Evolutionary conservation across 805 yeast genomes (phyloP), one percentile per base, ranked within the genome.

Genomic region (Myxozyma sirexii): DNA sequence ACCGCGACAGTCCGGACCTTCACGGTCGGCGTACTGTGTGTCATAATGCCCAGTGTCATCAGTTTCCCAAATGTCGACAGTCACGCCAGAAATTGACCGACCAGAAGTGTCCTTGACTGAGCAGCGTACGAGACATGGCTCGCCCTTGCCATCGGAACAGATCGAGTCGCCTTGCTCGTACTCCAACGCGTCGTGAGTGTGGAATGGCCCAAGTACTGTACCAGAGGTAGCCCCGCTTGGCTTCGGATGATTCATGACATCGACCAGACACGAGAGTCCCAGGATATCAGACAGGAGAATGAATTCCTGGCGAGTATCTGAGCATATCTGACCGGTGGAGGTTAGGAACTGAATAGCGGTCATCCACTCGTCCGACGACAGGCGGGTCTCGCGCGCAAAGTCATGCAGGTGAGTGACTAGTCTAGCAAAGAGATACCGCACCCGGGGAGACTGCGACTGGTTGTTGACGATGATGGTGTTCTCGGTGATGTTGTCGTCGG

Each of bases 1-100:
- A 13, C 77, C 77, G 55, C 77, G 67, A 50, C 72, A 65, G 29
- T 74, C 76, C 13, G 75, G 75, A 45, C 71, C 75, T 24, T 70
- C 75, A n/a, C 74, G 71, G 54, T 73, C 76, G 13, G 55, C 59
- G 53, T 65, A 60, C 53, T 74, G 77, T 39, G 72, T 73, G 37
- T 74, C 77, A 54, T 74, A 74, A 23, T 73, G 69, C 2, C 77
- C 77, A 46, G 74, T 74, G 35, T 73, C 71, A 49, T 74, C 77
- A 62, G 76, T 74, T 43, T 74, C 75, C 77, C 77, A 74, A 48
- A 73, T 69, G 55, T 74, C 77, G 52, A 74, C 68, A 50, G 63
- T 57, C 21, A 70, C 76, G 27, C 70, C 70, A n/a, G 51, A 62
- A 29, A 74, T 60, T 3, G 77, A 75, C 12, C 60, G 60, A 35